Conservation (phyloP, 2,329 filamentous ascomycete species). For the Seiridium cupressi region DNA sequence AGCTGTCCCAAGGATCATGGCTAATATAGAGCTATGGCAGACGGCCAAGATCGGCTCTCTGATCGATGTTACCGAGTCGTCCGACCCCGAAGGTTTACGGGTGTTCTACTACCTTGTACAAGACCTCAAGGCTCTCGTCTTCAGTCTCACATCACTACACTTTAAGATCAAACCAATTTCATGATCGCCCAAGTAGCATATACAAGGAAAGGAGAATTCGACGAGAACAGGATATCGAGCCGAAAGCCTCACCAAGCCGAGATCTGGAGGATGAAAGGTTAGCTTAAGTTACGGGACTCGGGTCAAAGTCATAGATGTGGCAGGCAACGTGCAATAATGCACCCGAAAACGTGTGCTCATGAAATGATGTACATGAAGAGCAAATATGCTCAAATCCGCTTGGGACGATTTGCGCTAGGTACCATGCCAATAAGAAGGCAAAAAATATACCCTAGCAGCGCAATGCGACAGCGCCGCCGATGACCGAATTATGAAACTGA, state of each 20-base stretch:
- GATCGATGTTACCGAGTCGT: conserved; percentile 93
- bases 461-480: not conserved
- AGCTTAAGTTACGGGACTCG: not conserved
- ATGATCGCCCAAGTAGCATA: conserved; percentile 11
- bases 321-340: not conserved
- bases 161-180: conserved; percentile 91
- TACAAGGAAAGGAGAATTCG: too few relatives aligned
- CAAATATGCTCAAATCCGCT: not conserved
- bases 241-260: too few relatives aligned
- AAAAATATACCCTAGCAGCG: not conserved
- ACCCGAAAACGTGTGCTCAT: not conserved
- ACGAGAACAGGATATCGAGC: too few relatives aligned
- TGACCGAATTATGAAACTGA: not conserved
- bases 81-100: conserved; percentile 90
- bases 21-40: conserved; percentile 41
- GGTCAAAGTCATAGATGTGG: not conserved
- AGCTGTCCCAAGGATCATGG: not conserved
- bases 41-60: conserved; percentile 97
- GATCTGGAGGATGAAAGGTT: too few relatives aligned
- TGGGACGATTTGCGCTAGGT: not conserved
- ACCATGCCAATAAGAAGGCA: not conserved
- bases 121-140: conserved; percentile 93
- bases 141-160: conserved; percentile 92
- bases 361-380: conserved; percentile 15
- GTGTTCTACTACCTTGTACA: conserved; percentile 99